Base-by-base conservation (phyloP, 495 filamentous ascomycete genomes). In the Penicillium mononematosum region DNA sequence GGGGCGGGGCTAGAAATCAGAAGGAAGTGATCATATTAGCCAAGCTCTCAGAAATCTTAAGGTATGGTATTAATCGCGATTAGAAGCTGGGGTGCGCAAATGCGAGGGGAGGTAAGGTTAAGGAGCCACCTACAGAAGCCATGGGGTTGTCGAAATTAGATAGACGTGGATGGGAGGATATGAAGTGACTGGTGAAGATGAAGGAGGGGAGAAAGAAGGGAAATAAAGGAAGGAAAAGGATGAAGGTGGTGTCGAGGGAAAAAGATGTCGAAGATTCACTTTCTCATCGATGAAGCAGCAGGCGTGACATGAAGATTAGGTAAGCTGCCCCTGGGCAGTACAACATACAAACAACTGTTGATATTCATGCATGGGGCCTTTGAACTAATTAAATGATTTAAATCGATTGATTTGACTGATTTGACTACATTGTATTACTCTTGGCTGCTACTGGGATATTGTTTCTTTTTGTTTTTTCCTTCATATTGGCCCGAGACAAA, bases 101-200 rank as follows among this genome's bases (percentile, higher is more conserved):
- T 43, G 36, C 57, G 59, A 61, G 62, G 61, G 60, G 58, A 63
- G 36, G 36, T 52, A 60, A 25, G 50, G 45, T 45, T 43, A 54
- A 59, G 51, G 34, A 59, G 60, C 45, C 64, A 82, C 79, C 64
- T 69, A 82, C 79, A 63, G 81, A 82, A 77, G 81, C 79, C 81
- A 83, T 83, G 69, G 58, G 64, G 62, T 46, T 56, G 44, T 61
- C 57, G 56, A 50, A 64, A 63, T 58, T 24, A 53, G n/a, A 16
- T 10, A n/a, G 19, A 19, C 45, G 34, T 25, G 12, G n/a, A 54
- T 31, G 45, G 45, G 44, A 52, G 45, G 58, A 53, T 36, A 34
- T 44, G 38, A 34, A 50, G 34, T 34, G 50, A 38, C 54, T 22
- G 41, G 20, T 56, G 34, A 14, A n/a, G 49, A 52, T 42, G 24